A percentile compares a stretch with the other conserved stretches of the same genome.
phyloP scores from a whole-genome alignment of 2,329 filamentous ascomycete species.

The Fusarium austroafricanum region DNA sequence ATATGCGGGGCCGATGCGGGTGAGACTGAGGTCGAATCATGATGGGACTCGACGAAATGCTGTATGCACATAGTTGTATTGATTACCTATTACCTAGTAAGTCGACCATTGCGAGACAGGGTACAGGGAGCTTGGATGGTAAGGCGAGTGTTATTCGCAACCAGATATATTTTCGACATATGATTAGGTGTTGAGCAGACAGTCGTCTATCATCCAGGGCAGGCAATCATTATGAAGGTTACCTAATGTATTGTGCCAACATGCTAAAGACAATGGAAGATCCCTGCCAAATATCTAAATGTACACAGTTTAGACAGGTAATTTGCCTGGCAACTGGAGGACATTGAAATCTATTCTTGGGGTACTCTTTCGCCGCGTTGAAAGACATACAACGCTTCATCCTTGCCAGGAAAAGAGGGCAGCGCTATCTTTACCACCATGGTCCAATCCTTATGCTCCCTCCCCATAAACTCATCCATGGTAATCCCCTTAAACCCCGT shows the following conservation, averaged over 20 bases:
- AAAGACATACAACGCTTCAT: slow-evolving; percentile 79
- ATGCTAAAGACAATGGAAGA: background rate
- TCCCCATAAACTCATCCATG: slow-evolving; percentile 74
- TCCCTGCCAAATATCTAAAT: background rate
- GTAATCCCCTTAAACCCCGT: slow-evolving; percentile 74
- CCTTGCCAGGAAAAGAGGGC: slow-evolving; percentile 81
- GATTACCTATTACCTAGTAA: slow-evolving; percentile 3
- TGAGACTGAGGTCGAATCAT: slow-evolving; percentile 3
- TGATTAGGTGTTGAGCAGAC: background rate
- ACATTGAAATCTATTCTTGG: slow-evolving; percentile 14
- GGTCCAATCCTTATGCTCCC: slow-evolving; percentile 67
- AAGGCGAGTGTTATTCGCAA: background rate
- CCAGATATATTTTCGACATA: background rate
- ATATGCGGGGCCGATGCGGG: slow-evolving; percentile 26
- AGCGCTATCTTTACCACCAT: slow-evolving; percentile 73
- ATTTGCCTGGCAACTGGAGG: background rate
- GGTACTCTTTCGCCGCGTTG: slow-evolving; percentile 59
- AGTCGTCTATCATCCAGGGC: background rate
- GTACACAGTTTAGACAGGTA: background rate
- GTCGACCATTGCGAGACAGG: slow-evolving; percentile 7
- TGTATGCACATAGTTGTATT: background rate
- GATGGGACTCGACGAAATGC: background rate
- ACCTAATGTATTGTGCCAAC: background rate
- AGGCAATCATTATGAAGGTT: background rate
- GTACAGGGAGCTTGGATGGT: background rate